Conservation (phyloP, 2,329 filamentous ascomycete genomes). For the Fusarium lateritium region DNA sequence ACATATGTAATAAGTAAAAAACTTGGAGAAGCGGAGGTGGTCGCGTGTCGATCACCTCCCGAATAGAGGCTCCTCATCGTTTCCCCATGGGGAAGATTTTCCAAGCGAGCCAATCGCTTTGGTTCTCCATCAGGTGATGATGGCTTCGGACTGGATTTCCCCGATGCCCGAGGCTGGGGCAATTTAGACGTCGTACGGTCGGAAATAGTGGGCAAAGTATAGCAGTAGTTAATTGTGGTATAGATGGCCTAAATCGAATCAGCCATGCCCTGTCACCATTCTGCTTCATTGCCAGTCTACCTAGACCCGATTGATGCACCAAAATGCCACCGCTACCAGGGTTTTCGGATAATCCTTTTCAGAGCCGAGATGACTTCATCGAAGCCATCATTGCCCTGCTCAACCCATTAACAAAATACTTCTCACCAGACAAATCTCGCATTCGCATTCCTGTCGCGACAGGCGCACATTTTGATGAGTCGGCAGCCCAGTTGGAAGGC, state of each 20-base stretch:
- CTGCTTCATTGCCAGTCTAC: neutral
- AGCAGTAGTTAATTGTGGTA: neutral
- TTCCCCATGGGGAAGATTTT: slow-evolving; percentile 20
- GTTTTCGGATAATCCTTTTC: slow-evolving; percentile 60
- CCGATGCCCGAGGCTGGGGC: slow-evolving; percentile 34
- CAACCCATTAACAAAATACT: slow-evolving; percentile 52
- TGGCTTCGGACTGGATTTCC: slow-evolving; percentile 23
- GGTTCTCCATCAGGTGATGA: neutral
- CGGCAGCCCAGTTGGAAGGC: slow-evolving; percentile 62
- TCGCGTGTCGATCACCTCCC: slow-evolving; percentile 10
- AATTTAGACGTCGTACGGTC: neutral
- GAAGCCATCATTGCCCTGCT: slow-evolving; percentile 55
- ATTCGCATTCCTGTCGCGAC: slow-evolving; percentile 57
- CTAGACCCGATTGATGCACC: neutral
- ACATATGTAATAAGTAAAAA: slow-evolving; percentile 9
- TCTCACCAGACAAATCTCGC: slow-evolving; percentile 54
- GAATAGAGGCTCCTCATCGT: neutral
- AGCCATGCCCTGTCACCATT: neutral
- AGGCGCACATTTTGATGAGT: slow-evolving; percentile 60
- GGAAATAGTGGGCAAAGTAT: neutral
- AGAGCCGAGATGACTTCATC: slow-evolving; percentile 55
- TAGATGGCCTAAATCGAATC: neutral
- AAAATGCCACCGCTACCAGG: slow-evolving; percentile 57
- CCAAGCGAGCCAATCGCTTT: slow-evolving; percentile 35
- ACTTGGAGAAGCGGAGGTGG: slow-evolving; percentile 7